Evolutionary conservation across 495 filamentous ascomycete species (phyloP).

Genomic region (Podospora anserina): DNA sequence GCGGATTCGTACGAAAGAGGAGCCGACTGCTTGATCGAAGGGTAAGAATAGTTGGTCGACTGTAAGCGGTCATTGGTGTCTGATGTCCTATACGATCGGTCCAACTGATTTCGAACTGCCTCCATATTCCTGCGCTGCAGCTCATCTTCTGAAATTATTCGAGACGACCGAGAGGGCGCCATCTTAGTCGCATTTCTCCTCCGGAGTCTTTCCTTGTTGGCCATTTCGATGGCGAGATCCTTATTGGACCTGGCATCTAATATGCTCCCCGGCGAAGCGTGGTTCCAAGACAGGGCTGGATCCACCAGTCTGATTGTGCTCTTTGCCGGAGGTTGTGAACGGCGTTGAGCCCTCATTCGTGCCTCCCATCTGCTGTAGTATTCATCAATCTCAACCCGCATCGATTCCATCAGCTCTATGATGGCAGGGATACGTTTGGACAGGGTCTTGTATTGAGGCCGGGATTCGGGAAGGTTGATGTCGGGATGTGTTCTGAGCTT

Average conservation of each 20-base stretch:
- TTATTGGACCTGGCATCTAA: conserved; percentile 69
- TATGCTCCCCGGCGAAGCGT: conserved; percentile 36
- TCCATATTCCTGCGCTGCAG: conserved; percentile 49
- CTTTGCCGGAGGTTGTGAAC: not conserved
- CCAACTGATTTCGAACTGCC: conserved; percentile 41
- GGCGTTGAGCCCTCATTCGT: conserved; percentile 14
- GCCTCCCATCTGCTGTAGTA: conserved; percentile 37
- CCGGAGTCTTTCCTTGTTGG: conserved; percentile 64
- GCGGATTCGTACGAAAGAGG: conserved; percentile 41
- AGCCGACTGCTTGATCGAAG: conserved; percentile 45
- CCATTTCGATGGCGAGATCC: conserved; percentile 74
- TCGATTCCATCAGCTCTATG: conserved; percentile 55
- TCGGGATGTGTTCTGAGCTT: conserved; percentile 61
- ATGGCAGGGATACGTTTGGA: conserved; percentile 29
- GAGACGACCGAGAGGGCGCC: conserved; percentile 13
- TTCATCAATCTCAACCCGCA: conserved; percentile 44
- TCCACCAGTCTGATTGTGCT: conserved; percentile 43
- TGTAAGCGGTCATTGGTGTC: conserved; percentile 1
- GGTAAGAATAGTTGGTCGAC: conserved; percentile 44
- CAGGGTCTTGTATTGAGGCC: conserved; percentile 22
- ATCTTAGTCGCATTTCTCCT: conserved; percentile 55
- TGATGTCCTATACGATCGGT: conserved; percentile 27
- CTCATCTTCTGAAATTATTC: conserved; percentile 41
- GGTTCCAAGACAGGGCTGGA: conserved; percentile 43
- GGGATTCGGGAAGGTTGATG: conserved; percentile 53